Conservation (phyloP, 2,329 filamentous ascomycete genomes). For the Ramichloridium luteum region DNA sequence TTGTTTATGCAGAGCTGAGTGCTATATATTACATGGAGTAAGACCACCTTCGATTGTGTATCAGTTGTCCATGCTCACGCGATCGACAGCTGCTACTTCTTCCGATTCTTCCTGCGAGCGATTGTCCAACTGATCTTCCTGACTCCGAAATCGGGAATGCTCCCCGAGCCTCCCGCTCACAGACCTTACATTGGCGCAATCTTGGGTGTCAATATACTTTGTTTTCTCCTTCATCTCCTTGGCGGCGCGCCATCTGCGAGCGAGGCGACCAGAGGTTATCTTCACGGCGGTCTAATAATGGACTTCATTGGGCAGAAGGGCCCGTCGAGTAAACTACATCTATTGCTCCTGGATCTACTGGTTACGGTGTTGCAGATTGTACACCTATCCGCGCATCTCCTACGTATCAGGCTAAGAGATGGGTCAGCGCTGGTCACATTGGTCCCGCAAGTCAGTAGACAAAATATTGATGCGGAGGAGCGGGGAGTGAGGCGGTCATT, state of each 20-base stretch:
- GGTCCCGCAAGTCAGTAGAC: slow-evolving; percentile 17
- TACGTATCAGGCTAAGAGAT: slow-evolving; percentile 38
- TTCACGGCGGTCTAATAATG: slow-evolving; percentile 51
- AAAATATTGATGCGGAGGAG: slow-evolving; percentile 50
- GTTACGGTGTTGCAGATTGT: slow-evolving; percentile 44
- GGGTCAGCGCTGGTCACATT: slow-evolving; percentile 11
- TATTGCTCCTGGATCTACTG: slow-evolving; percentile 42
- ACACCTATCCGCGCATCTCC: slow-evolving; percentile 43
- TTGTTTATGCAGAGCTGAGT: slow-evolving; percentile 50
- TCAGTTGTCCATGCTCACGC: too few relatives aligned
- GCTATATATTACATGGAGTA: slow-evolving; percentile 53
- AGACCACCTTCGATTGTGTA: too few relatives aligned
- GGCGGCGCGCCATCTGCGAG: slow-evolving; percentile 31
- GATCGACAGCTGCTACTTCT: slow-evolving; percentile 21
- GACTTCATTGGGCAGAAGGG: slow-evolving; percentile 53
- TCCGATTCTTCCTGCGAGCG: slow-evolving; percentile 43
- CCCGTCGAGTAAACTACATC: slow-evolving; percentile 41
- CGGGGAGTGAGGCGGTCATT: slow-evolving; percentile 36
- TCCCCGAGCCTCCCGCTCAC: slow-evolving; percentile 34
- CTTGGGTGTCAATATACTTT: slow-evolving; percentile 42
- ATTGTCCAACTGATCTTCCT: slow-evolving; percentile 46
- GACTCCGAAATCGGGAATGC: slow-evolving; percentile 44
- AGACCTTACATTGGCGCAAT: slow-evolving; percentile 44
- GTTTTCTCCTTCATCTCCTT: slow-evolving; percentile 41
- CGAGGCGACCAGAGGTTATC: slow-evolving; percentile 40